Percentiles rank a stretch among this genome's conserved stretches.
These are phyloP conservation scores for Corinectria fuckeliana DNA, from an alignment of 2,329 filamentous ascomycete genomes.

Conservation along the genomic window DNA sequence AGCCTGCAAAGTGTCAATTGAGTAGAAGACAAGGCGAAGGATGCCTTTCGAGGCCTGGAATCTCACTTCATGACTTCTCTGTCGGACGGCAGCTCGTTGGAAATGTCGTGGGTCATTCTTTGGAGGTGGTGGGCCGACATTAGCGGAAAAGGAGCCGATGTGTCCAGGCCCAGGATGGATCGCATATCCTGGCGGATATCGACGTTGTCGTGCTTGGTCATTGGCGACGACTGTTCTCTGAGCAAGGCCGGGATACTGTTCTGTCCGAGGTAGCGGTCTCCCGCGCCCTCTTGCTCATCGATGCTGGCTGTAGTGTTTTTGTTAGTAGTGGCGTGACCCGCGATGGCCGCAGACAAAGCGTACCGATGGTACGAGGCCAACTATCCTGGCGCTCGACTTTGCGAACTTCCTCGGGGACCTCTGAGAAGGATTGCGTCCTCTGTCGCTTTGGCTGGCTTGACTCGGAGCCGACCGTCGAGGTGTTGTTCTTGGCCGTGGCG, in stretches of 20 bases:
- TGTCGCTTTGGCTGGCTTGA: slow-evolving; percentile 39
- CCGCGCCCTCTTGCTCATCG: slow-evolving; percentile 62
- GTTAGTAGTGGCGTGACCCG: slow-evolving; percentile 29
- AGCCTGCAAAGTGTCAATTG: slow-evolving; percentile 50
- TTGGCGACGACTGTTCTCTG: slow-evolving; percentile 64
- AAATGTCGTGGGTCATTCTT: slow-evolving; percentile 65
- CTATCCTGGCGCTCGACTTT: slow-evolving; percentile 48
- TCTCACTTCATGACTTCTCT: slow-evolving; percentile 71
- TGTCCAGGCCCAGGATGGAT: slow-evolving; percentile 70
- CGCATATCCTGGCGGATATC: slow-evolving; percentile 70
- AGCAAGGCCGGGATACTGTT: slow-evolving; percentile 73
- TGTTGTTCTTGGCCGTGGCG: slow-evolving; percentile 47
- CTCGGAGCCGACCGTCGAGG: slow-evolving; percentile 37
- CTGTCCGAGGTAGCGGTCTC: slow-evolving; percentile 68
- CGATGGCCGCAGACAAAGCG: slow-evolving; percentile 16
- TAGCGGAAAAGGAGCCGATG: slow-evolving; percentile 69
- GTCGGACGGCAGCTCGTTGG: slow-evolving; percentile 67
- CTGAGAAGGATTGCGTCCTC: slow-evolving; percentile 43
- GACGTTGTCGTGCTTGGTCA: slow-evolving; percentile 57
- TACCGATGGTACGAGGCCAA: slow-evolving; percentile 53
- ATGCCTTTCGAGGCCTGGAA: slow-evolving; percentile 11
- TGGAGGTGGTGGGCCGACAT: slow-evolving; percentile 70
- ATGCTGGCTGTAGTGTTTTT: slow-evolving; percentile 46
- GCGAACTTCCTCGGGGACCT: slow-evolving; percentile 40
- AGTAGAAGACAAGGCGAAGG: background rate